These are phyloP conservation scores for Colletotrichum camelliae DNA, from an alignment of 2,329 filamentous ascomycete species.

Conservation along the genomic window DNA sequence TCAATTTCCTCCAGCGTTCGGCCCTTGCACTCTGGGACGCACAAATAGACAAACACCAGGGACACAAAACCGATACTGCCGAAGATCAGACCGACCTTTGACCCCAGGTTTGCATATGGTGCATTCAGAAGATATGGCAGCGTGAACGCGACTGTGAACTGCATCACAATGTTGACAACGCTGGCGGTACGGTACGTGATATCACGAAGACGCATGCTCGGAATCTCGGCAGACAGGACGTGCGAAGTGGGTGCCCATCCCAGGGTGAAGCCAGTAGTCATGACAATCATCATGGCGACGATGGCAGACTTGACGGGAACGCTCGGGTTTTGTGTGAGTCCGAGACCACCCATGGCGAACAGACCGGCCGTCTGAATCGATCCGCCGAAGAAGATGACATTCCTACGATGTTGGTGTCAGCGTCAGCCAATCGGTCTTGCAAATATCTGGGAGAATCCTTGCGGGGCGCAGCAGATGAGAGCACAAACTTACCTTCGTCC, in stretches of 20 bases:
- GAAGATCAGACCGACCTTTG: conserved; percentile 15
- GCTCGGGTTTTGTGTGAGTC: conserved; percentile 11
- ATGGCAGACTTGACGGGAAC: conserved; percentile 29
- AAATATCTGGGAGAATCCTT: not conserved
- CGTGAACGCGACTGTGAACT: conserved; percentile 38
- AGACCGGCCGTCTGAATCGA: not conserved
- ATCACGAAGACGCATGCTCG: conserved; percentile 35
- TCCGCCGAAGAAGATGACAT: conserved; percentile 2
- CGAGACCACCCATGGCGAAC: not conserved
- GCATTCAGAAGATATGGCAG: conserved; percentile 42
- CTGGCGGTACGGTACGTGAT: conserved; percentile 24
- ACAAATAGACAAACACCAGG: conserved; percentile 23
- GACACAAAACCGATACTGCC: not conserved
- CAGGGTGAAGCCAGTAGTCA: conserved; percentile 32
- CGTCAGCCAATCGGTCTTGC: not conserved
- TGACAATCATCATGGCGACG: conserved; percentile 37
- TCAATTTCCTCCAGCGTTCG: conserved; percentile 80
- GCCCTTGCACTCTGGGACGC: conserved; percentile 58
- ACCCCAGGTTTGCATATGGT: conserved; percentile 36
- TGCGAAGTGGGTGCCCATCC: conserved; percentile 41
- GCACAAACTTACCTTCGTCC: conserved; percentile 15
- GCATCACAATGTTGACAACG: conserved; percentile 20
- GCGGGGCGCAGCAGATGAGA: not conserved
- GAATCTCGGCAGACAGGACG: conserved; percentile 39
- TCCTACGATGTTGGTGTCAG: not conserved